Conservation (phyloP, 1,284 basidiomycete species). For the Sporisorium exsertum region DNA sequence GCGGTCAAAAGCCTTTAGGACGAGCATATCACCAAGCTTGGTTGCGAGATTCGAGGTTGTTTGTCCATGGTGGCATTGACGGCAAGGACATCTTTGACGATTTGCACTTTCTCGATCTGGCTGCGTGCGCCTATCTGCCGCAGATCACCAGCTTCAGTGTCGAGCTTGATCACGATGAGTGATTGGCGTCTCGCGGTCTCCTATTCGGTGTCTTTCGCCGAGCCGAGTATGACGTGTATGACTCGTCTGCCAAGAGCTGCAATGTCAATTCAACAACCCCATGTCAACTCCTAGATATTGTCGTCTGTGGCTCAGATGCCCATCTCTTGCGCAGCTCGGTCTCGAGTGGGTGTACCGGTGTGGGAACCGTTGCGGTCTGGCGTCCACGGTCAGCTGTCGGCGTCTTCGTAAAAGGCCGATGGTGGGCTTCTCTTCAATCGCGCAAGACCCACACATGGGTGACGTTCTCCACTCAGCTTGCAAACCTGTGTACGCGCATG, state of each 20-base stretch:
- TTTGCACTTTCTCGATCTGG: slow-evolving; percentile 84
- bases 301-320: background rate
- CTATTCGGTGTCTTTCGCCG: background rate
- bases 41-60: slow-evolving; percentile 83
- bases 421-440: background rate
- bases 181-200: background rate
- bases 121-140: slow-evolving; percentile 88
- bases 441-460: background rate
- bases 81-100: slow-evolving; percentile 85
- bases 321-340: background rate
- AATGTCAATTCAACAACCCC: slow-evolving; percentile 1
- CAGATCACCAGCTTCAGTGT: slow-evolving; percentile 77
- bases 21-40: slow-evolving; percentile 86
- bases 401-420: background rate
- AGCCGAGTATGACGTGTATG: background rate
- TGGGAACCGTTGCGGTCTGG: background rate
- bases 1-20: slow-evolving; percentile 77
- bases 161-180: slow-evolving; percentile 45
- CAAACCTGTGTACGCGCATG: no score
- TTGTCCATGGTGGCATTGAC: slow-evolving; percentile 89
- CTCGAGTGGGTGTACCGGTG: background rate
- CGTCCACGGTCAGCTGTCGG: background rate
- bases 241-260: slow-evolving; percentile 1
- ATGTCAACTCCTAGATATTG: no score
- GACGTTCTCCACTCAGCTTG: background rate